Percentiles rank a stretch among this genome's conserved stretches.
Evolutionary conservation across 148 eudicot species (phyloP).

Genomic region (Nepenthes mirabilis): DNA sequence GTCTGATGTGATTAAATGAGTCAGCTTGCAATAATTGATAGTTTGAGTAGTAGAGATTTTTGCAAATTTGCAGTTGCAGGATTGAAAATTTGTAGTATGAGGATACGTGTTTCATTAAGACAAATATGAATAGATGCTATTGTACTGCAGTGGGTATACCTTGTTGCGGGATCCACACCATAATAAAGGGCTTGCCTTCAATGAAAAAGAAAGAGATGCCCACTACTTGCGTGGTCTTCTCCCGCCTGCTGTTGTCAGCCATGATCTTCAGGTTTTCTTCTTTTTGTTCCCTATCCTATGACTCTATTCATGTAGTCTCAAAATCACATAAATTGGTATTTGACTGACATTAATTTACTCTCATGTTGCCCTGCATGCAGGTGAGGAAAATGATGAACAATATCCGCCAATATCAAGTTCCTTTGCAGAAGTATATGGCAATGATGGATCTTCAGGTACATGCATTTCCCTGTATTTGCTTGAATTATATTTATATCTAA

Average conservation of each 20-base stretch:
- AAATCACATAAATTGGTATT: background rate
- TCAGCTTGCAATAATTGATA: background rate
- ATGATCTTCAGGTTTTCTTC: conserved; percentile 60
- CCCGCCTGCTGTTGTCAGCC: conserved; percentile 67
- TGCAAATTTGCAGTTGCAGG: background rate
- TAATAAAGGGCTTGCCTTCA: conserved; percentile 89
- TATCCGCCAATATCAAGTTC: conserved; percentile 86
- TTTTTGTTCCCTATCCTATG: background rate
- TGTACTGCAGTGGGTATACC: conserved; percentile 61
- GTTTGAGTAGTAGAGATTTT: background rate
- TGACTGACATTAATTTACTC: background rate
- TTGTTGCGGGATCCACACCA: conserved; percentile 90
- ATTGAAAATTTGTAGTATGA: background rate
- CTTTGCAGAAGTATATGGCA: conserved; percentile 86
- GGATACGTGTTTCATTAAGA: background rate
- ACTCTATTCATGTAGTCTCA: too few species aligned
- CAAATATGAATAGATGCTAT: background rate
- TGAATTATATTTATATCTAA: background rate
- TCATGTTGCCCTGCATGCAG: conserved; percentile 20
- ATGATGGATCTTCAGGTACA: conserved; percentile 99
- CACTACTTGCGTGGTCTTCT: conserved; percentile 92
- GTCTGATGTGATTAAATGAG: conserved; percentile 1
- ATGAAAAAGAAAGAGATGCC: conserved; percentile 85
- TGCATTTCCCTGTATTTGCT: background rate
- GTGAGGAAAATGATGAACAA: conserved; percentile 83